A percentile compares a stretch with the other conserved stretches of the same genome.
phyloP scores from a whole-genome alignment of 1,284 basidiomycete species.

The Testicularia cyperi region DNA sequence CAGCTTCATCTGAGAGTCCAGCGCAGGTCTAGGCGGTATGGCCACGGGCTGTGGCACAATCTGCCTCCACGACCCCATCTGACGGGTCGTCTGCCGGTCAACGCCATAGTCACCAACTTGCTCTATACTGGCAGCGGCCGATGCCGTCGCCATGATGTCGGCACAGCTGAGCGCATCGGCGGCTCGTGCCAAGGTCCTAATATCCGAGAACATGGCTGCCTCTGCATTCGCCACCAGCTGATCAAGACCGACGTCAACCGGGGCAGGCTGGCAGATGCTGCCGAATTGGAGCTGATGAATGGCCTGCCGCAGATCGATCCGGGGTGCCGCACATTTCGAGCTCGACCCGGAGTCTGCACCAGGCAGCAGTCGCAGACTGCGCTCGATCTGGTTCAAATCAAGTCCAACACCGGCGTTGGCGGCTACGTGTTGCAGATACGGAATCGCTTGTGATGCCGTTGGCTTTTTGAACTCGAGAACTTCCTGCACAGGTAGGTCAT shows the following conservation, averaged over 20 bases:
- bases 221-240: background rate
- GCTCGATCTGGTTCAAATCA: background rate
- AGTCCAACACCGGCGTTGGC: conserved; percentile 3
- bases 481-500: conserved; percentile 40
- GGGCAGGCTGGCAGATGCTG: background rate
- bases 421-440: conserved; percentile 30
- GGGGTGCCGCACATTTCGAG: background rate
- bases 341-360: background rate
- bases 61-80: conserved; percentile 2
- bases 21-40: background rate
- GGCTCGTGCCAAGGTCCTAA: conserved; percentile 1
- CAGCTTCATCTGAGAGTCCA: no score
- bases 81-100: conserved; percentile 1
- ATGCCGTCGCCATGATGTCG: conserved; percentile 1
- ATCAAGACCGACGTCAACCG: background rate
- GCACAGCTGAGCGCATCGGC: conserved; percentile 11
- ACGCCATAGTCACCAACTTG: conserved; percentile 6
- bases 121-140: conserved; percentile 2
- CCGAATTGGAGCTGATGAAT: conserved; percentile 68
- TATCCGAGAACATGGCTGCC: background rate
- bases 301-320: conserved; percentile 67
- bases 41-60: background rate
- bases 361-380: background rate
- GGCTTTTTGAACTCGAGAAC: conserved; percentile 38
- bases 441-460: conserved; percentile 42